A percentile compares a stretch with the other conserved stretches of the same genome.
Evolutionary conservation across 495 filamentous ascomycete genomes (phyloP).

Genomic region (Penicillium psychrofluorescens): DNA sequence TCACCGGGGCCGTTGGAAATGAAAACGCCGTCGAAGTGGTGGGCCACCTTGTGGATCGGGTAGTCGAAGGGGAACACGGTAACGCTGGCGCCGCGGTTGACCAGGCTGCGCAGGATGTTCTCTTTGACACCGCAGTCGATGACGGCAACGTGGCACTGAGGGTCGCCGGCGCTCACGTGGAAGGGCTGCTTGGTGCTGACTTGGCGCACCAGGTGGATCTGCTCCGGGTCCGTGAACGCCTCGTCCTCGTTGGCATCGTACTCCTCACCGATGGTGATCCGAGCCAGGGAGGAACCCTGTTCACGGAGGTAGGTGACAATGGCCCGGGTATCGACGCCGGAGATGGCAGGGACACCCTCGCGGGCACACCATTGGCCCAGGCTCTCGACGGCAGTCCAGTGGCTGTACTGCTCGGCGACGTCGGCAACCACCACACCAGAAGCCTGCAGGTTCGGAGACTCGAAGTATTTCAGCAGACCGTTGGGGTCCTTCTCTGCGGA

Average conservation of each 20-base stretch:
- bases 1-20: slow-evolving; percentile 96
- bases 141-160: slow-evolving; percentile 83
- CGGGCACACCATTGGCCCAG: slow-evolving; percentile 90
- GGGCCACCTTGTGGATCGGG: slow-evolving; percentile 94
- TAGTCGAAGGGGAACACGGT: slow-evolving; percentile 95
- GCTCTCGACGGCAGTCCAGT: slow-evolving; percentile 97
- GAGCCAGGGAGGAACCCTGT: slow-evolving; percentile 89
- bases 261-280: slow-evolving; percentile 93
- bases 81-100: slow-evolving; percentile 76
- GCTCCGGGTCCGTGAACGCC: slow-evolving; percentile 87
- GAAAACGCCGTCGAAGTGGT: slow-evolving; percentile 97
- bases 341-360: slow-evolving; percentile 93
- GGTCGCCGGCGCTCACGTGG: slow-evolving; percentile 72
- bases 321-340: slow-evolving; percentile 91
- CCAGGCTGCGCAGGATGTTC: slow-evolving; percentile 93
- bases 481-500: slow-evolving; percentile 67
- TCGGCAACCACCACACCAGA: slow-evolving; percentile 93
- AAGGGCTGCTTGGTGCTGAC: slow-evolving; percentile 98
- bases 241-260: slow-evolving; percentile 99
- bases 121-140: slow-evolving; percentile 99
- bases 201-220: slow-evolving; percentile 90
- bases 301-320: slow-evolving; percentile 95
- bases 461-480: slow-evolving; percentile 85
- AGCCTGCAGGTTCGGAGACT: slow-evolving; percentile 94
- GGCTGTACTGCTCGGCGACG: slow-evolving; percentile 85